Conservation (phyloP, 1,139 yeast genomes). For the Zygoascus hellenicus region DNA sequence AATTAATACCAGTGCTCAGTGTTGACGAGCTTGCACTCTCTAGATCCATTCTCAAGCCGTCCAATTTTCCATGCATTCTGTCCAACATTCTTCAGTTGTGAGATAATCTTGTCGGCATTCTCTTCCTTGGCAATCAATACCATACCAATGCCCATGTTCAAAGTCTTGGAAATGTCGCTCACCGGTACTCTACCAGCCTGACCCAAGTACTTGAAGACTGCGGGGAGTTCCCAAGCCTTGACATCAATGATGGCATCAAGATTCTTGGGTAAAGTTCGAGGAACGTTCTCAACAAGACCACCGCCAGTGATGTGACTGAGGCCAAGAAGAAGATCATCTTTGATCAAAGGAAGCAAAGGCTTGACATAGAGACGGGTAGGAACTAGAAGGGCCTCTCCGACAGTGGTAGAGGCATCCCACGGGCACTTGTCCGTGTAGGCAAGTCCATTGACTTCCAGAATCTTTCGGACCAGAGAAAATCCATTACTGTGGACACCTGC, state of each 20-base stretch:
- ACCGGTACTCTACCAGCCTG: constrained; percentile 85
- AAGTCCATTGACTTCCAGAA: constrained; percentile 67
- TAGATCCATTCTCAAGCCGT: constrained; percentile 49
- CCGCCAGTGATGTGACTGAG: constrained; percentile 98
- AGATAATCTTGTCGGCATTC: constrained; percentile 53
- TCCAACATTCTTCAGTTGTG: constrained; percentile 54
- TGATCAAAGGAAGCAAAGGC: constrained; percentile 71
- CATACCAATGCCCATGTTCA: constrained; percentile 98
- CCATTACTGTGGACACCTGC: constrained; percentile 97
- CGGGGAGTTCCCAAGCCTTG: constrained; percentile 75
- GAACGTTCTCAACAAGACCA: constrained; percentile 92
- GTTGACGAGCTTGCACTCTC: constrained; percentile 65
- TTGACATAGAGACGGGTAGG: constrained; percentile 96
- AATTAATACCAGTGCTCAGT: constrained; percentile 51
- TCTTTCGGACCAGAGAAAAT: constrained; percentile 90
- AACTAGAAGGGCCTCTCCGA: constrained; percentile 79
- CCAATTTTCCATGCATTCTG: constrained; percentile 83
- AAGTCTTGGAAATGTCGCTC: constrained; percentile 78
- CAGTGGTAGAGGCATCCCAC: constrained; percentile 62
- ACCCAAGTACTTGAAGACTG: constrained; percentile 91
- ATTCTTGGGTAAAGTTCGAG: constrained; percentile 82
- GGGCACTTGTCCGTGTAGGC: constrained; percentile 76
- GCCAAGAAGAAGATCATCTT: constrained; percentile 66
- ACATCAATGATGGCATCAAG: constrained; percentile 80
- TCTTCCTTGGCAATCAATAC: constrained; percentile 65